These are phyloP conservation scores for Casuarina equisetifolia DNA, from an alignment of 306 rosid genomes.

Conservation along the genomic window DNA sequence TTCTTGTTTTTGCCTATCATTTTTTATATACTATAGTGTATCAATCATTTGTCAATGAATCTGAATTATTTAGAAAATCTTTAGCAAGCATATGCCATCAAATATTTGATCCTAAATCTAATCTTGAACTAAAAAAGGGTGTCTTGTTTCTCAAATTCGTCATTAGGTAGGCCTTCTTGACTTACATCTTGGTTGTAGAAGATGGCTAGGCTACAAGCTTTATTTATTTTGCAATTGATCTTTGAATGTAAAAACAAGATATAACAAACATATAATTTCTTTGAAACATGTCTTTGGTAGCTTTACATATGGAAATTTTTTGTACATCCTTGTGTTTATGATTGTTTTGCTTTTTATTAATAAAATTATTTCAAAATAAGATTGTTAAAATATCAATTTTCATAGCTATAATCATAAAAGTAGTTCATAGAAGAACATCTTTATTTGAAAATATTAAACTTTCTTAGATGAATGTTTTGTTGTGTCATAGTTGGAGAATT, in stretches of 20 bases:
- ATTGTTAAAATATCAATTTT: too few relatives aligned
- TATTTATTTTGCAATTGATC: not conserved
- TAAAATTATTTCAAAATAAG: not conserved
- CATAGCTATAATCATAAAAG: too few relatives aligned
- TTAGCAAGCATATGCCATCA: slow-evolving; percentile 97
- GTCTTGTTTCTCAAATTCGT: slow-evolving; percentile 88
- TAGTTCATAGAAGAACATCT: too few relatives aligned
- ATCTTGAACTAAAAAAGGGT: slow-evolving; percentile 97
- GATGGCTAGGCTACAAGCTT: slow-evolving; percentile 11
- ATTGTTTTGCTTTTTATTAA: not conserved
- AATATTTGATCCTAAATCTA: slow-evolving; percentile 92
- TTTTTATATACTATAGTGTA: slow-evolving; percentile 78
- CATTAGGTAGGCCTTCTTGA: slow-evolving; percentile 62
- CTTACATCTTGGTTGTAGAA: slow-evolving; percentile 18
- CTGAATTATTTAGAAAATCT: slow-evolving; percentile 98
- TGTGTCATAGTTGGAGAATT: too few relatives aligned
- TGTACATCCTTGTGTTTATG: not conserved
- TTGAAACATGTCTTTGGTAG: not conserved
- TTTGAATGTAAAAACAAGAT: slow-evolving; percentile 1
- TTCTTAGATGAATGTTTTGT: too few relatives aligned
- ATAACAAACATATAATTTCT: too few relatives aligned
- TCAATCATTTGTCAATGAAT: slow-evolving; percentile 93
- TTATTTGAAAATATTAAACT: too few relatives aligned
- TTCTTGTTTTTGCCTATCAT: slow-evolving; percentile 25
- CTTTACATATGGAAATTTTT: not conserved